Base-by-base conservation (phyloP, 208 protist genomes). In the Leishmania martiniquensis region DNA sequence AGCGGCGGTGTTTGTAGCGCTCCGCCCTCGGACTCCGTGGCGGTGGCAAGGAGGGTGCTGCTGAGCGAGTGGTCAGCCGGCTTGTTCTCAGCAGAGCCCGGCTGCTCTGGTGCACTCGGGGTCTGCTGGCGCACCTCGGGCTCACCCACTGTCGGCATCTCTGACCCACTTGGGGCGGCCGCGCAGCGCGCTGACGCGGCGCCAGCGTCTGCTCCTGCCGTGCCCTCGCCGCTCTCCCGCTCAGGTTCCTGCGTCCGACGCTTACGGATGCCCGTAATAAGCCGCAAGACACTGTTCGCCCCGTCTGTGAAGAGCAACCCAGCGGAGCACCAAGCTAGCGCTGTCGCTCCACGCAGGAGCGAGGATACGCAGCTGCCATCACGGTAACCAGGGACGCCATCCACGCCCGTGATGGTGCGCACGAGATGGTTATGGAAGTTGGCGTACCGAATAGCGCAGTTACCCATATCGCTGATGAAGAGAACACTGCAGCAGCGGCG, bases 381-480 rank as follows among this genome's bases (percentile, higher is more conserved):
- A 22, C 90, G 90, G 77, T 96, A 96, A n/a, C 92, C 92, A 2
- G 92, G 87, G 17, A 93, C 83, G 37, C 89, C 86, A 51, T 88
- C 80, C 51, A 94, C 52, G n/a, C 92, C 92, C 15, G 82, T 81
- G 74, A 96, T 84, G 57, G 92, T 96, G 72, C 92, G 89, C 22
- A 96, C 90, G 62, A 94, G 71, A 9, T 72, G 84, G 34, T 69
- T 93, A 45, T 63, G 47, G 62, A 96, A 94, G 76, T 96, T 82
- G 4, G 88, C 89, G 62, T 91, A 89, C 29, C 92, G 88, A 60
- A 96, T 93, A 0, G 88, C 86, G 67, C 88, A 88, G 74, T 96
- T 96, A 62, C 92, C 90, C 4, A 68, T 82, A 80, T 96, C 92
- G 81, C 90, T 96, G 69, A 96, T 90, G 84, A 96, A 96, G 60